These are phyloP conservation scores for Microstegium vimineum DNA, from an alignment of 176 grass and related monocot species.

Conservation along the genomic window DNA sequence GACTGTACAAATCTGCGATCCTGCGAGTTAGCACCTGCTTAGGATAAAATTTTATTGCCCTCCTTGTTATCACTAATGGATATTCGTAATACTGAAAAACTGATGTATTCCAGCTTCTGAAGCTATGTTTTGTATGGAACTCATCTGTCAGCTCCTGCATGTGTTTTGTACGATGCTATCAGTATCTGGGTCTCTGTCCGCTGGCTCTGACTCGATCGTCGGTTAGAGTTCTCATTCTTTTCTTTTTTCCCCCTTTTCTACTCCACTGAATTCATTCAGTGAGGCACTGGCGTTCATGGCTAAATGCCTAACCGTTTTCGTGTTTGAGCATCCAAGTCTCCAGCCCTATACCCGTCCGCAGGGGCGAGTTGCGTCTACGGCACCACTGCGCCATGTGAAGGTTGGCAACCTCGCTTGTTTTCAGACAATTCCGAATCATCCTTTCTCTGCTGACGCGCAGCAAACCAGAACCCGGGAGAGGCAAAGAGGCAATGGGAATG, in stretches of 20 bases:
- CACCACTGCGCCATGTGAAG: background rate
- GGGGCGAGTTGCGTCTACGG: background rate
- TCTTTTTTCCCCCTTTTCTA: background rate
- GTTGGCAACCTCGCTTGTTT: background rate
- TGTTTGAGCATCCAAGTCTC: too few relatives aligned
- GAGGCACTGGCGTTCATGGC: background rate
- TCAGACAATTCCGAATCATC: background rate
- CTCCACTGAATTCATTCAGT: too few relatives aligned
- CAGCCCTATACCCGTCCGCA: too few relatives aligned
- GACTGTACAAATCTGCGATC: slow-evolving; percentile 81
- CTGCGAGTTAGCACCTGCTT: slow-evolving; percentile 29
- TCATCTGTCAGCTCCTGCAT: background rate
- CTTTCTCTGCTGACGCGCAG: background rate
- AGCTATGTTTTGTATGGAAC: background rate
- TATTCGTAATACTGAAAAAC: background rate
- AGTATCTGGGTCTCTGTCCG: too few relatives aligned
- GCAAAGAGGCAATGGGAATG: too few relatives aligned
- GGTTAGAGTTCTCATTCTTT: background rate
- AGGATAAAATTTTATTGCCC: slow-evolving; percentile 18
- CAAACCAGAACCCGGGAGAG: background rate
- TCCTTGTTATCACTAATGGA: slow-evolving; percentile 25
- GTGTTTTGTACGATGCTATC: too few relatives aligned
- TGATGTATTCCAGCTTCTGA: slow-evolving; percentile 27
- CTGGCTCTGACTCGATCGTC: too few relatives aligned
- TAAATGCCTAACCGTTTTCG: background rate